Percentiles rank a stretch among this genome's conserved stretches.
Evolutionary conservation across 805 yeast species (phyloP).

Genomic region (Yamadazyma tumulicola): DNA sequence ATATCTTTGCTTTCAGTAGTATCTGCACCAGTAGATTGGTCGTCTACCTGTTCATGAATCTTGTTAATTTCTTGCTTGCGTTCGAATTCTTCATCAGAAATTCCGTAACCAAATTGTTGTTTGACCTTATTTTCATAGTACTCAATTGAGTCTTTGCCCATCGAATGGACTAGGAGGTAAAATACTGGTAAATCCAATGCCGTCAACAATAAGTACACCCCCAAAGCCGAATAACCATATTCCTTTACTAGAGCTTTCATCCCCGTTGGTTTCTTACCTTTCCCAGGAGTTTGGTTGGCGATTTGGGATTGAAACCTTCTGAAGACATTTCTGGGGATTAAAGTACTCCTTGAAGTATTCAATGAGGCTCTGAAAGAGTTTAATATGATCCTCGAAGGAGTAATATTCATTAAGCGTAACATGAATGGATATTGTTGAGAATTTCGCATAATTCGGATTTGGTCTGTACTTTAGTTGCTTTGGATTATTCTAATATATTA

Average conservation of each 20-base stretch:
- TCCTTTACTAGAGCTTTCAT: conserved; percentile 68
- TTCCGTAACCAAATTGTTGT: conserved; percentile 60
- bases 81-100: conserved; percentile 41
- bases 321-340: neutral
- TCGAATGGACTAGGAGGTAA: conserved; percentile 75
- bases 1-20: conserved; percentile 9
- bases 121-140: conserved; percentile 61
- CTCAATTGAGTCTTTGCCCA: conserved; percentile 80
- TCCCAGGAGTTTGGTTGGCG: conserved; percentile 3
- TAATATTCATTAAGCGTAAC: too few species aligned
- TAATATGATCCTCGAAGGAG: neutral
- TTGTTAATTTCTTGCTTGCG: conserved; percentile 32
- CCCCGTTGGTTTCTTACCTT: conserved; percentile 36
- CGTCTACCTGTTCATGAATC: conserved; percentile 24
- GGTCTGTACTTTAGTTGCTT: too few species aligned
- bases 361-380: neutral
- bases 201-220: conserved; percentile 74
- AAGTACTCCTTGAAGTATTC: neutral
- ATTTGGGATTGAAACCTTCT: conserved; percentile 16
- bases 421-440: too few species aligned
- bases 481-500: too few species aligned
- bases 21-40: conserved; percentile 16
- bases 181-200: conserved; percentile 80
- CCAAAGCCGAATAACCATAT: conserved; percentile 90
- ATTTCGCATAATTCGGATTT: too few species aligned